Percentiles rank a stretch among this genome's conserved stretches.
phyloP scores from a whole-genome alignment of 1,284 basidiomycete genomes.

The Cryptococcus wingfieldii region DNA sequence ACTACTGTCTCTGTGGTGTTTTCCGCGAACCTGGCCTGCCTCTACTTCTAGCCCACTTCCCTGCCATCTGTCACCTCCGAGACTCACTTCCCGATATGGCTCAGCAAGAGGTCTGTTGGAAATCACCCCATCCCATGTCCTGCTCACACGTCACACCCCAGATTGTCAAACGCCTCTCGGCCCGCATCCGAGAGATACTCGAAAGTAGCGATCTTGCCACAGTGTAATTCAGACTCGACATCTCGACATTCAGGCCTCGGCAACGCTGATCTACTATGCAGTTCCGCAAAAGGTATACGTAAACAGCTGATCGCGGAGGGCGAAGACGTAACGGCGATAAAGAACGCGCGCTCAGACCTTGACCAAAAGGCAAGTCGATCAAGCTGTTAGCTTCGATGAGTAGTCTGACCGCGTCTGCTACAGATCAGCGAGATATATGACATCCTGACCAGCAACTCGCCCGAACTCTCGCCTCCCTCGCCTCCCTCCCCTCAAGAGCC shows the following conservation, averaged over 20 bases:
- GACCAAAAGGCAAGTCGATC: slow-evolving; percentile 36
- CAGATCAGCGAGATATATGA: slow-evolving; percentile 43
- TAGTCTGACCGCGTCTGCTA: background rate
- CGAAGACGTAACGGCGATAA: slow-evolving; percentile 38
- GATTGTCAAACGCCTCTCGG: slow-evolving; percentile 26
- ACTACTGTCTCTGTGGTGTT: too few species aligned
- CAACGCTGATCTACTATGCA: slow-evolving; percentile 5
- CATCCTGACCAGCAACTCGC: slow-evolving; percentile 17
- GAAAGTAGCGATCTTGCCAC: slow-evolving; percentile 32
- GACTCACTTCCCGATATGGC: too few species aligned
- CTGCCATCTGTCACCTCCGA: too few species aligned
- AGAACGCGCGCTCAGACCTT: slow-evolving; percentile 37
- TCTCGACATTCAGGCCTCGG: background rate
- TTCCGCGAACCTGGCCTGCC: too few species aligned
- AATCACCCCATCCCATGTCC: too few species aligned
- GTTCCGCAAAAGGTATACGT: slow-evolving; percentile 46
- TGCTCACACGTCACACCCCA: slow-evolving; percentile 1
- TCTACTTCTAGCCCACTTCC: too few species aligned
- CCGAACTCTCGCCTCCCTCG: background rate
- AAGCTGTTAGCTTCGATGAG: background rate
- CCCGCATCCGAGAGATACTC: slow-evolving; percentile 33
- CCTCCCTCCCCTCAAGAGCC: slow-evolving; percentile 18
- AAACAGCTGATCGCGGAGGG: slow-evolving; percentile 41
- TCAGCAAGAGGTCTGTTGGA: too few species aligned
- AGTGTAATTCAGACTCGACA: slow-evolving; percentile 21